Evolutionary conservation across 768 basidiomycete species (phyloP), one percentile per base, ranked within the genome.

Genomic region (Suillus placidus): DNA sequence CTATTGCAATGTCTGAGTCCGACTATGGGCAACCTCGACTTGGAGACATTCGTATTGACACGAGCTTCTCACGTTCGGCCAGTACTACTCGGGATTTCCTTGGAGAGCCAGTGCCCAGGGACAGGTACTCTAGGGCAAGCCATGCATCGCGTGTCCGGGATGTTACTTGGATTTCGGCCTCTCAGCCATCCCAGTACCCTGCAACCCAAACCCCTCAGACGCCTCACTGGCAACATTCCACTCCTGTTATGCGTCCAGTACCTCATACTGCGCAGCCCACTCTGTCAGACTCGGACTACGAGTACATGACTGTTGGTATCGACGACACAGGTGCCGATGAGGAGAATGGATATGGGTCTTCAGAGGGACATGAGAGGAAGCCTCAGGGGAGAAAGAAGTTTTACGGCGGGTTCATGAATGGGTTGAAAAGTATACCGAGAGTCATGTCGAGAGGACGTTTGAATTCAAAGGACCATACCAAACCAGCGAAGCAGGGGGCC

Each of bases 261-360:
- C 35, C 3, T 60, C 55, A 38, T 58, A 58, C 57, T 20, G 26
- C 57, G 4, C 57, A 38, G 0, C 72, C 73, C 42, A 77, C 75
- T 14, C 71, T 78, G 20, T 64, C 76, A 35, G 76, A 77, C 47
- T 75, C 75, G 8, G 76, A 77, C 8, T 52, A 52, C 20, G 77
- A 78, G 56, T 77, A 77, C 63, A 78, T 77, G 75, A 77, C 76
- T 6, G 73, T 77, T 67, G 74, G 65, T 34, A 68, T 77, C 6
- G 72, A 74, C 4, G 72, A 71, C 5, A 68, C 70, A 56, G 64
- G 65, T 26, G 72, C 69, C 37, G 74, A 75, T 3, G 43, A 66
- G n/a, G 65, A 57, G 35, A 71, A 77, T 54, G 70, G 64, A 10
- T 62, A 72, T 60, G 75, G 77, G 8, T 64, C 69, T 66, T 71